These are phyloP conservation scores for Stephanodiscus minutulus DNA, from an alignment of 108 stramenopile species.

Conservation along the genomic window DNA sequence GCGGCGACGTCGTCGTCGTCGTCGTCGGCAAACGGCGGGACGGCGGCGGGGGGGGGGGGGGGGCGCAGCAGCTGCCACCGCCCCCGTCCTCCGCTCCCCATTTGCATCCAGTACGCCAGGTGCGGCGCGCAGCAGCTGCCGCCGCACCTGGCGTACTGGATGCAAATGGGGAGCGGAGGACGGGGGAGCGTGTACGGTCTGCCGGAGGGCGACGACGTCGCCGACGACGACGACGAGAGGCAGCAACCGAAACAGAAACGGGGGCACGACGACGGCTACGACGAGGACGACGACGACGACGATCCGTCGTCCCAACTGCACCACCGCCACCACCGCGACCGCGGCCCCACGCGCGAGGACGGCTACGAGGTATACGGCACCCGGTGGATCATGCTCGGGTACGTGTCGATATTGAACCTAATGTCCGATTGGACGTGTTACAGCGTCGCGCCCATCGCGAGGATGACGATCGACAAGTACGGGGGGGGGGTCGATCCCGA, in stretches of 20 bases:
- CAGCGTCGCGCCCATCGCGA: constrained; percentile 84
- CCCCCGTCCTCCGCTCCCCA: background rate
- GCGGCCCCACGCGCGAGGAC: no score
- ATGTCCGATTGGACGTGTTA: constrained; percentile 92
- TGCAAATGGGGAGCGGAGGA: background rate
- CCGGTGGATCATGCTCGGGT: constrained; percentile 70
- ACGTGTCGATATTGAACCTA: constrained; percentile 86
- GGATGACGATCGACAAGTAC: constrained; percentile 70
- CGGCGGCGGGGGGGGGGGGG: no score
- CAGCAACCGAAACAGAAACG: no score
- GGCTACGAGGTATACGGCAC: constrained; percentile 33
- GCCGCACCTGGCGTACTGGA: background rate
- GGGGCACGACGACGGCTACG: background rate
- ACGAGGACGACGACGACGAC: background rate
- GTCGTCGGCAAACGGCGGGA: no score
- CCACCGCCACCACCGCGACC: background rate
- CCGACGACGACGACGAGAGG: background rate
- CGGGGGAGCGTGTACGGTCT: background rate
- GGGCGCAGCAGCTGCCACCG: no score
- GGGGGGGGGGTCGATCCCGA: constrained; percentile 83
- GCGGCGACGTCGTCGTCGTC: no score
- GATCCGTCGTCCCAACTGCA: background rate
- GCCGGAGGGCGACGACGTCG: background rate
- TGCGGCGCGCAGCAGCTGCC: background rate
- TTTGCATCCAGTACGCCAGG: background rate